Evolutionary conservation across 352 stramenopile genomes (phyloP), one percentile per base, ranked within the genome.

Genomic region (Phytopythium oedochilum): DNA sequence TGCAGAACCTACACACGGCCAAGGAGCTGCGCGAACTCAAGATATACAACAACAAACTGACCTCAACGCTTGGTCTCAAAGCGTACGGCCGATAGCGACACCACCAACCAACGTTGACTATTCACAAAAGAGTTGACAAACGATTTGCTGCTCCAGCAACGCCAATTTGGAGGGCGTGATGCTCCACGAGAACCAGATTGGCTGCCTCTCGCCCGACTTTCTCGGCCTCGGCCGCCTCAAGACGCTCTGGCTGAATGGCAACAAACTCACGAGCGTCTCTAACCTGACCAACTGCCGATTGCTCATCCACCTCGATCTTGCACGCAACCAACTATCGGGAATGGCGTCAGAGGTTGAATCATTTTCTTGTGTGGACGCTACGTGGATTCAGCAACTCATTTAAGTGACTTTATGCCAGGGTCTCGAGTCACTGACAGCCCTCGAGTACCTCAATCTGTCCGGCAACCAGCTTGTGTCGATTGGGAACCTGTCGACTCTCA

Each of bases 1-100:
- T 91, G 12, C 59, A 69, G 43, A 88, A 88, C 46, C 60, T 91
- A 18, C 60, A 68, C n/a, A 88, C 77, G 3, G 71, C 75, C 1
- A 80, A 72, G 40, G 78, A 89, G 36, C 53, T 91, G 18, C 73
- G 75, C 0, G 83, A 92, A 34, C 68, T 90, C 63, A 91, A 89
- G 59, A 66, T 72, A n/a, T 92, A 92, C 64, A 88, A 92, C 58
- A 91, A 92, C 62, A 75, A 65, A n/a, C 66, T 92, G 38, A 77
- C 64, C 15, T 73, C 67, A 18, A 78, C 75, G 0, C 61, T 63
- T 18, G 75, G 76, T 2, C 53, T 92, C 25, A 80, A 78, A 55
- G 70, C 53, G 68, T 90, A 63, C 29, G 62, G 62, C 9, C 18
- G 17, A n/a, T 23, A 22, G 54, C 15, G n/a, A 20, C 35, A 28